Conservation (phyloP, 805 yeast species). For the Candida mattraensis region DNA sequence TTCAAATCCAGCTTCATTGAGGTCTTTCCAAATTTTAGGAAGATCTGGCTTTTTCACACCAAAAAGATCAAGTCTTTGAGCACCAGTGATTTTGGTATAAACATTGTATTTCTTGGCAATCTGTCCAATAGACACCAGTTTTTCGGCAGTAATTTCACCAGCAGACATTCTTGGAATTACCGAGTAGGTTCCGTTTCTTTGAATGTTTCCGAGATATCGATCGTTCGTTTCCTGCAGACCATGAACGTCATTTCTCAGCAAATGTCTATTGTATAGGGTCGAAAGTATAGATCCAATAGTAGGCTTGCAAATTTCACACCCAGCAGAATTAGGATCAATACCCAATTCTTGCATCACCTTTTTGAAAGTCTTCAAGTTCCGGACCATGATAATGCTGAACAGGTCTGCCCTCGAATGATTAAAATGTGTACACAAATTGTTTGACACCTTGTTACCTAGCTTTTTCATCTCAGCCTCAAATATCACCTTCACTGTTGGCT, state of each 20-base stretch:
- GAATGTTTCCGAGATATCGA: slow-evolving; percentile 37
- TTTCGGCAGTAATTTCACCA: slow-evolving; percentile 40
- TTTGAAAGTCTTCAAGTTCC: slow-evolving; percentile 28
- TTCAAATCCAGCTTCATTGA: slow-evolving; percentile 35
- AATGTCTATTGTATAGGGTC: slow-evolving; percentile 34
- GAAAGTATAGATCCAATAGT: slow-evolving; percentile 38
- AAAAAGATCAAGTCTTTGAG: slow-evolving; percentile 36
- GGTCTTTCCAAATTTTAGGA: slow-evolving; percentile 34
- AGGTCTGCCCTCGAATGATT: slow-evolving; percentile 36
- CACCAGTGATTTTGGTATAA: slow-evolving; percentile 39
- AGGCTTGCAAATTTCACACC: slow-evolving; percentile 41
- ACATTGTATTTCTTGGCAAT: slow-evolving; percentile 35
- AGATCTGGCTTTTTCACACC: slow-evolving; percentile 36
- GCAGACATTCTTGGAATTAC: slow-evolving; percentile 40
- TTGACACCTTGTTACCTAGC: slow-evolving; percentile 34
- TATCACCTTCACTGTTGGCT: slow-evolving; percentile 36
- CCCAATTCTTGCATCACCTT: slow-evolving; percentile 34
- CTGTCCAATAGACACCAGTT: slow-evolving; percentile 34
- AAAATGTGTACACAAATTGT: slow-evolving; percentile 36
- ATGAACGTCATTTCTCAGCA: slow-evolving; percentile 32
- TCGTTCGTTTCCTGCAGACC: slow-evolving; percentile 41
- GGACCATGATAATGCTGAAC: slow-evolving; percentile 37
- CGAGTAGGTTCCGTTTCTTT: slow-evolving; percentile 39
- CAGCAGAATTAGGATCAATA: slow-evolving; percentile 28
- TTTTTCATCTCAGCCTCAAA: slow-evolving; percentile 37